A percentile compares a stretch with the other conserved stretches of the same genome.
Evolutionary conservation across 495 filamentous ascomycete genomes (phyloP).

Genomic region (Lepidopterella palustris): DNA sequence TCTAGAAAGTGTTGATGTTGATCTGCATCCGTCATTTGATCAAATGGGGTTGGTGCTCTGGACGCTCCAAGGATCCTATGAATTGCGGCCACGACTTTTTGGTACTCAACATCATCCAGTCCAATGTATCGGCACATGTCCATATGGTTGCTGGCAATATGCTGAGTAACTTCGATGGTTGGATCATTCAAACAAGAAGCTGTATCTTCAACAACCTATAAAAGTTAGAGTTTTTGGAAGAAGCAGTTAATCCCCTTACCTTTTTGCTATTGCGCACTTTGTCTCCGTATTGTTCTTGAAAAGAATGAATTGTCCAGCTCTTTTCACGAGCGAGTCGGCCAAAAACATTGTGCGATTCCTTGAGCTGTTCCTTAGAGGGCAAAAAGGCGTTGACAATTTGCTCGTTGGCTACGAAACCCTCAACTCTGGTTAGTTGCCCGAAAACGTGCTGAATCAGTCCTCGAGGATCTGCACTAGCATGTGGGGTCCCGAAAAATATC

Average conservation of each 20-base stretch:
- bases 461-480: conserved; percentile 32
- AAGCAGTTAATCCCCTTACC: too few species aligned
- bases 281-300: conserved; percentile 1
- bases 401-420: not conserved
- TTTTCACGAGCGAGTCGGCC: not conserved
- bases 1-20: conserved; percentile 23
- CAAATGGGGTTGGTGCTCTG: not conserved
- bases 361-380: not conserved
- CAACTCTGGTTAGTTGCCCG: not conserved
- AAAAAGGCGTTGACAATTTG: not conserved
- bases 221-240: too few species aligned
- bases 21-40: conserved; percentile 1
- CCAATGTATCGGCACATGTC: not conserved
- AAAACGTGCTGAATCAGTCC: conserved; percentile 25
- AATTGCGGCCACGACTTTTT: not conserved
- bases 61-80: not conserved
- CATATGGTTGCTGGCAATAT: not conserved
- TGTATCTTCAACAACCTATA: too few species aligned
- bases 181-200: not conserved
- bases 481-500: conserved; percentile 41
- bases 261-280: too few species aligned
- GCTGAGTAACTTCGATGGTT: not conserved
- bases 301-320: not conserved
- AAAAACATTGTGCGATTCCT: not conserved
- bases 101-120: not conserved